Evolutionary conservation across 768 basidiomycete genomes (phyloP).

Genomic region (Termitomyces sp.): DNA sequence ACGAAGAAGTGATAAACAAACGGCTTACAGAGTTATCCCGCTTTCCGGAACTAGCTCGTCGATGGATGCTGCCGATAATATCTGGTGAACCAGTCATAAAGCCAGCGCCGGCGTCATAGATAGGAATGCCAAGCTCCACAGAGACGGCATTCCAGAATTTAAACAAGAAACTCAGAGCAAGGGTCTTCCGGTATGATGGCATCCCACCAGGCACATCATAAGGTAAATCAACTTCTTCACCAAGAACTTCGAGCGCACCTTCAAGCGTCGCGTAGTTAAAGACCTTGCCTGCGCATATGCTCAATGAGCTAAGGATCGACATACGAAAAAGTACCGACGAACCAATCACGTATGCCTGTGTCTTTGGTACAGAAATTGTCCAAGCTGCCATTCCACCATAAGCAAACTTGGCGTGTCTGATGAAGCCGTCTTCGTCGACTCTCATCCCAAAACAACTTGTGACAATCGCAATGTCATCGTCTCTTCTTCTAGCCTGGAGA

Average conservation of each 20-base stretch:
- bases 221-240: constrained; percentile 9
- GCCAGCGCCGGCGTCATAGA: not conserved
- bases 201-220: constrained; percentile 13
- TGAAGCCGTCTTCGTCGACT: constrained; percentile 2
- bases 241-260: constrained; percentile 3
- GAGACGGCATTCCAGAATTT: constrained; percentile 15
- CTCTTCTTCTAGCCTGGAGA: constrained; percentile 8
- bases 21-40: constrained; percentile 10
- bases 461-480: constrained; percentile 14
- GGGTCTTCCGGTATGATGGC: constrained; percentile 12
- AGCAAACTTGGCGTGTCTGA: constrained; percentile 9
- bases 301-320: not conserved
- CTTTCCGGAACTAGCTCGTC: constrained; percentile 3
- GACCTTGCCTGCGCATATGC: not conserved
- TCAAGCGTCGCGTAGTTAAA: constrained; percentile 9
- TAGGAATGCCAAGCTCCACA: constrained; percentile 6
- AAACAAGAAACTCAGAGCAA: constrained; percentile 13
- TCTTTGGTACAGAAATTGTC: constrained; percentile 10
- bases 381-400: constrained; percentile 14
- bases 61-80: constrained; percentile 9
- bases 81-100: constrained; percentile 1
- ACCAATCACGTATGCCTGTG: constrained; percentile 8
- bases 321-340: not conserved
- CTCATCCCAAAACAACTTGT: constrained; percentile 11
- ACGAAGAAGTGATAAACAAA: not conserved